Evolutionary conservation across 805 yeast species (phyloP).

Genomic region (Torulaspora gathmanii): DNA sequence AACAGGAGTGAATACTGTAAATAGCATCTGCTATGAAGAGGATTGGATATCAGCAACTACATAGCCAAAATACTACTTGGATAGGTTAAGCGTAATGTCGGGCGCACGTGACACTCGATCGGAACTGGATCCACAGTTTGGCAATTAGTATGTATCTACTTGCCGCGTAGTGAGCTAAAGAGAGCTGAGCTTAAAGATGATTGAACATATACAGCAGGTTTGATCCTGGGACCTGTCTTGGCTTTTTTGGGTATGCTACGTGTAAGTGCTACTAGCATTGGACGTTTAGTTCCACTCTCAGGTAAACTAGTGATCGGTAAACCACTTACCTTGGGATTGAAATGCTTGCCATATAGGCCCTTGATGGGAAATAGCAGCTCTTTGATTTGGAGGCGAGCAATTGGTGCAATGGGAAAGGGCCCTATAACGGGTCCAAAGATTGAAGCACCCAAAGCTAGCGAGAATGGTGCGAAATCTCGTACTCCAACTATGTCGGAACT

Average conservation of each 20-base stretch:
- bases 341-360: constrained; percentile 1
- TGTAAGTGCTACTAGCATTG: neutral
- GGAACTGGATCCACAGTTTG: neutral
- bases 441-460: constrained; percentile 10
- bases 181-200: neutral
- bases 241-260: constrained; percentile 1
- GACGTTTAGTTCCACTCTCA: neutral
- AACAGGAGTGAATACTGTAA: neutral
- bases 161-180: neutral
- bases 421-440: constrained; percentile 5
- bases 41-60: neutral
- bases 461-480: constrained; percentile 14
- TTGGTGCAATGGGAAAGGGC: neutral
- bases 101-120: neutral
- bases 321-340: neutral
- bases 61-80: neutral
- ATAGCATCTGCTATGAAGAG: neutral
- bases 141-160: neutral
- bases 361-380: neutral
- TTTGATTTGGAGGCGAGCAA: constrained; percentile 3
- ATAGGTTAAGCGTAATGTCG: neutral
- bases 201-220: neutral
- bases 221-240: neutral
- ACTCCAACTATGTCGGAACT: constrained; percentile 38
- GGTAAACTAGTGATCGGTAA: neutral